Percentiles rank a stretch among this genome's conserved stretches.
Conservation (phyloP, 2,329 filamentous ascomycete genomes). For the Simplicillium aogashimaense region DNA sequence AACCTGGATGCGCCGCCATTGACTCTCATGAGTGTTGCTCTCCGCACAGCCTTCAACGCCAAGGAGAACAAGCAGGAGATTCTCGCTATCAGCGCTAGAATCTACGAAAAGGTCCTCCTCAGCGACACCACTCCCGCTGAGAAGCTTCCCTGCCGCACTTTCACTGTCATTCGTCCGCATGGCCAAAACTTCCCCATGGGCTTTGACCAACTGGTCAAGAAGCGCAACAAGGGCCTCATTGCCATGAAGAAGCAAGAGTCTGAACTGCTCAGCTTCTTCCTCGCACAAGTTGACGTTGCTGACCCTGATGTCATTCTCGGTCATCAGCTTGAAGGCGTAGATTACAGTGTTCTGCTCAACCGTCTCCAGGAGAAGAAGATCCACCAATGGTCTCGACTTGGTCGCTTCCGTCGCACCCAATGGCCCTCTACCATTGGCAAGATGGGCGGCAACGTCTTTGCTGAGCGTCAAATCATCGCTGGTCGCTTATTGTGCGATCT, state of each 20-base stretch:
- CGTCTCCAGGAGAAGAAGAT: constrained; percentile 85
- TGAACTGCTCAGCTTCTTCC: constrained; percentile 77
- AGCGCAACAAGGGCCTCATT: constrained; percentile 66
- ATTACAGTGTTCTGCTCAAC: constrained; percentile 83
- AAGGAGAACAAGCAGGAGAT: constrained; percentile 97
- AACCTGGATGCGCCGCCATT: constrained; percentile 75
- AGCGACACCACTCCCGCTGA: constrained; percentile 83
- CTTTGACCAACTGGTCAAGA: constrained; percentile 67
- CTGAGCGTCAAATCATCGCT: constrained; percentile 80
- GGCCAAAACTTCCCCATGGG: constrained; percentile 70
- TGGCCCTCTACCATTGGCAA: constrained; percentile 87
- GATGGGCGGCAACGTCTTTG: constrained; percentile 81
- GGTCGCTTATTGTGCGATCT: constrained; percentile 89
- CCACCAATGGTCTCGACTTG: constrained; percentile 88
- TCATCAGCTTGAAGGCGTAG: constrained; percentile 93
- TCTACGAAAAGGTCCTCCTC: constrained; percentile 85
- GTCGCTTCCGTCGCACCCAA: constrained; percentile 68
- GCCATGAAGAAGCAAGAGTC: constrained; percentile 76
- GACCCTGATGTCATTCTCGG: constrained; percentile 93
- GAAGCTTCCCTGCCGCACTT: constrained; percentile 79
- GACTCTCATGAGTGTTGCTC: constrained; percentile 89
- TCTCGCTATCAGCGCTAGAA: constrained; percentile 77
- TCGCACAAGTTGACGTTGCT: constrained; percentile 76
- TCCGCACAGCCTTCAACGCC: constrained; percentile 80
- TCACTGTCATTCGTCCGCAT: constrained; percentile 81